These are phyloP conservation scores for Hypoxylon rubiginosum DNA, from an alignment of 2,329 filamentous ascomycete species.

Conservation along the genomic window DNA sequence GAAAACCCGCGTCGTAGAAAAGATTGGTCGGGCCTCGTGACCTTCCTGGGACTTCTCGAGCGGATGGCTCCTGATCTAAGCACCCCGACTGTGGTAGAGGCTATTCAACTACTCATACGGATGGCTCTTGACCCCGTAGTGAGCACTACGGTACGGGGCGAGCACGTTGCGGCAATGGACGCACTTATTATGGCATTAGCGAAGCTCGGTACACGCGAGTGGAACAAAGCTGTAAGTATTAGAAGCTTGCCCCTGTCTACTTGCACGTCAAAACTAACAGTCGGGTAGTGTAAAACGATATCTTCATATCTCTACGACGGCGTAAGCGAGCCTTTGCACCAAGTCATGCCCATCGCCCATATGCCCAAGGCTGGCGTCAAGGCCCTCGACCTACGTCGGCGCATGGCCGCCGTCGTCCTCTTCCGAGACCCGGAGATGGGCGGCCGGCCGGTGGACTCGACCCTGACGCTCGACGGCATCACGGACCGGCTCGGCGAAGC, in stretches of 20 bases:
- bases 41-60: constrained; percentile 60
- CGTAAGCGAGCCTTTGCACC: constrained; percentile 64
- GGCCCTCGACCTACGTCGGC: constrained; percentile 72
- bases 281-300: constrained; percentile 63
- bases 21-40: constrained; percentile 62
- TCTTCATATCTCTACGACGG: constrained; percentile 62
- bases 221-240: constrained; percentile 60
- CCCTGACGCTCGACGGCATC: constrained; percentile 59
- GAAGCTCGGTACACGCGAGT: constrained; percentile 48
- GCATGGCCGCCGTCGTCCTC: constrained; percentile 75
- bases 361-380: constrained; percentile 67
- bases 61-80: constrained; percentile 55
- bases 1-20: constrained; percentile 53
- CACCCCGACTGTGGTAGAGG: constrained; percentile 54
- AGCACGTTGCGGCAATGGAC: constrained; percentile 55
- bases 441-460: constrained; percentile 57
- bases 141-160: constrained; percentile 43
- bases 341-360: constrained; percentile 68
- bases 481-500: constrained; percentile 61
- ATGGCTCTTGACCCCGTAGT: constrained; percentile 68
- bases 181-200: constrained; percentile 60
- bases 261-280: constrained; percentile 30
- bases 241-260: not conserved
- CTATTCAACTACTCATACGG: constrained; percentile 64
- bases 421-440: constrained; percentile 64